Evolutionary conservation across 495 filamentous ascomycete genomes (phyloP).

Genomic region (Penicillium subrubescens): DNA sequence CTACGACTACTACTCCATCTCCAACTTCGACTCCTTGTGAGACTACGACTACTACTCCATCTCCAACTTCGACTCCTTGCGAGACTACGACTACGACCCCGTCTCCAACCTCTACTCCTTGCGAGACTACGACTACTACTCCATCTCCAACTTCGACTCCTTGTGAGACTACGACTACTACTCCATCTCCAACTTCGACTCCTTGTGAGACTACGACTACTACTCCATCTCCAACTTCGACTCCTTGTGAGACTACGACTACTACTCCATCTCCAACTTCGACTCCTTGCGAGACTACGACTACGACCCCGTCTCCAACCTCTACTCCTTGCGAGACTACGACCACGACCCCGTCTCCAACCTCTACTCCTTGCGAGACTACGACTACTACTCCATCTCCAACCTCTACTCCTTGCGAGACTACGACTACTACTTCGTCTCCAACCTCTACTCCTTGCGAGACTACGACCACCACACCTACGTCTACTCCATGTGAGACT

Average conservation of each 20-base stretch:
- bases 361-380: constrained; percentile 9
- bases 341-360: neutral
- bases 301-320: neutral
- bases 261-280: neutral
- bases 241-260: constrained; percentile 14
- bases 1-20: constrained; percentile 9
- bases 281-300: neutral
- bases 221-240: constrained; percentile 1
- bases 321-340: constrained; percentile 16
- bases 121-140: constrained; percentile 10
- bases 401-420: constrained; percentile 8
- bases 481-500: neutral
- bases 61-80: constrained; percentile 3
- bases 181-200: constrained; percentile 2
- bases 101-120: constrained; percentile 7
- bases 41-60: constrained; percentile 4
- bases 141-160: constrained; percentile 9
- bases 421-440: neutral
- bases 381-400: neutral
- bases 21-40: constrained; percentile 2
- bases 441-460: constrained; percentile 8
- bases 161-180: constrained; percentile 10
- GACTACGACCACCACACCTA: neutral
- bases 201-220: constrained; percentile 11
- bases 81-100: constrained; percentile 7